Evolutionary conservation across 768 basidiomycete species (phyloP).

Genomic region (Hygrophoropsis aurantiaca): DNA sequence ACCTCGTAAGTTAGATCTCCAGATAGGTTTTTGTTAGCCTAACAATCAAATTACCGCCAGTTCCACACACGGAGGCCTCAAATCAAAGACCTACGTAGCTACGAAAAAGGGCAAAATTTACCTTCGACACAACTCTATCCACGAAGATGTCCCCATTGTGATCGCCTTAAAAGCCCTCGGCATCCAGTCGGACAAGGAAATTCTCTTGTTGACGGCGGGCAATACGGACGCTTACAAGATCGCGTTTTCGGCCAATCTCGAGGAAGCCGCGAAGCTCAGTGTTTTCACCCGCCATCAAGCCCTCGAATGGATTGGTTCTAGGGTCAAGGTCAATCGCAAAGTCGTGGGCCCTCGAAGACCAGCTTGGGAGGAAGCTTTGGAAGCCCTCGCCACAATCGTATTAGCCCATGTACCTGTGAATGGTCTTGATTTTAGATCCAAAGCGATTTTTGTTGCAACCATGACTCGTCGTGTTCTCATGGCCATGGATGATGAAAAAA

Average conservation of each 20-base stretch:
- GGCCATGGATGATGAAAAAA: conserved; percentile 95
- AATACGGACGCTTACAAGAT: conserved; percentile 85
- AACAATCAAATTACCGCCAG: conserved; percentile 46
- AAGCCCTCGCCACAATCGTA: conserved; percentile 96
- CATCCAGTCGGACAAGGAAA: conserved; percentile 96
- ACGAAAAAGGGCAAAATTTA: conserved; percentile 96
- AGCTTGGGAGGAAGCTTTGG: conserved; percentile 91
- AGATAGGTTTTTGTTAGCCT: too few species aligned
- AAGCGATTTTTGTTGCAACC: conserved; percentile 95
- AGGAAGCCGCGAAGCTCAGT: conserved; percentile 90
- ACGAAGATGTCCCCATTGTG: conserved; percentile 95
- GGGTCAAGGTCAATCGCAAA: conserved; percentile 85
- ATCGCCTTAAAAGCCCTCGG: conserved; percentile 96
- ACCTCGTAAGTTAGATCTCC: conserved; percentile 70
- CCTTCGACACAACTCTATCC: conserved; percentile 95
- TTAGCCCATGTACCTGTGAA: conserved; percentile 94
- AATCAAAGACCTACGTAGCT: conserved; percentile 96
- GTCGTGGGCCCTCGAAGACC: conserved; percentile 82
- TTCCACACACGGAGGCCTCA: conserved; percentile 79
- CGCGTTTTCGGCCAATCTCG: conserved; percentile 87
- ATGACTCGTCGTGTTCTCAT: conserved; percentile 96
- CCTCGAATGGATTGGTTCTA: conserved; percentile 89
- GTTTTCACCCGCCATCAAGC: conserved; percentile 93
- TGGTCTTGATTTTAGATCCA: conserved; percentile 85
- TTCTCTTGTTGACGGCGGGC: conserved; percentile 90